Percentiles rank a stretch among this genome's conserved stretches.
Conservation (phyloP, 257 asterid genomes). For the Ballota nigra region DNA sequence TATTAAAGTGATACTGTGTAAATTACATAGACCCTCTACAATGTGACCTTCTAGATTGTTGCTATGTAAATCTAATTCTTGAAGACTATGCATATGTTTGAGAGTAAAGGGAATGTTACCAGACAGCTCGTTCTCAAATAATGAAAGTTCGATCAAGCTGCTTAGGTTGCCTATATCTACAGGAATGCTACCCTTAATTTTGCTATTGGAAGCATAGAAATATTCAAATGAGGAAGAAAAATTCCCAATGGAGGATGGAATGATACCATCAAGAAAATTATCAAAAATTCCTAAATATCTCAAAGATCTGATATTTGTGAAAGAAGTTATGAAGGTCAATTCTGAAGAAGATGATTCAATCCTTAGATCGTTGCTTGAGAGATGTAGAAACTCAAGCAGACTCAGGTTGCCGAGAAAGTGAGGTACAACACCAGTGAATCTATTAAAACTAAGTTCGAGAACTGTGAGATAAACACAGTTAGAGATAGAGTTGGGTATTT, state of each 20-base stretch:
- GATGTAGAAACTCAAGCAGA: not conserved
- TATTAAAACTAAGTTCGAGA: not conserved
- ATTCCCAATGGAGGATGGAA: constrained; percentile 34
- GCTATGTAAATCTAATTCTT: not conserved
- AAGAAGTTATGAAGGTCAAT: constrained; percentile 24
- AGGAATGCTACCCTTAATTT: not conserved
- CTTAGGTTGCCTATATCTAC: not conserved
- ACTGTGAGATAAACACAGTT: not conserved
- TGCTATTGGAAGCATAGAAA: not conserved
- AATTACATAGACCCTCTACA: not conserved
- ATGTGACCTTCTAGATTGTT: constrained; percentile 1
- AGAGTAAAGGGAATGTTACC: not conserved
- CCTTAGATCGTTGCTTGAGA: not conserved
- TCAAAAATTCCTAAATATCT: not conserved
- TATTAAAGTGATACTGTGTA: not conserved
- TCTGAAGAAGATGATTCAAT: constrained; percentile 5
- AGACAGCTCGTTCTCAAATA: not conserved
- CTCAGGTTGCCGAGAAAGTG: not conserved
- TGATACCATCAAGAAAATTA: constrained; percentile 18
- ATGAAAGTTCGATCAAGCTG: not conserved
- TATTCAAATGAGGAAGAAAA: constrained; percentile 21
- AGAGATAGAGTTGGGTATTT: not conserved
- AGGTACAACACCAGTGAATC: not conserved
- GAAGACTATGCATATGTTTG: not conserved
- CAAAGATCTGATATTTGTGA: constrained; percentile 25